Evolutionary conservation across 768 basidiomycete genomes (phyloP).

Genomic region (Strobilomyces confusus): DNA sequence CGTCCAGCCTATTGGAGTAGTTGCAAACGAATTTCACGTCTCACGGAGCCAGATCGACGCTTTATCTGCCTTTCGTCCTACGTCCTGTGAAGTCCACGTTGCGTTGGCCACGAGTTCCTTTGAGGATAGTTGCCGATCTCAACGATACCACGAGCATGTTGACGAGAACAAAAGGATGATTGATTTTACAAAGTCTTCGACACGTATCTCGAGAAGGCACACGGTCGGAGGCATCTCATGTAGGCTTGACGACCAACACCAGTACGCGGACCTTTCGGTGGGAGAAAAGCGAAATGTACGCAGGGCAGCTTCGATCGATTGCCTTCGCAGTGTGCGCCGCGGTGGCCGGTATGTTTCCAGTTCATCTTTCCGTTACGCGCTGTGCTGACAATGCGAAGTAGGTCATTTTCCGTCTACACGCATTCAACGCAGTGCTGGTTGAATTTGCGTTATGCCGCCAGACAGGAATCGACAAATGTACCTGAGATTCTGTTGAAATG

Average conservation of each 20-base stretch:
- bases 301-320: no score
- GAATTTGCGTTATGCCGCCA: not conserved
- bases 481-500: not conserved
- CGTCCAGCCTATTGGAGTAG: no score
- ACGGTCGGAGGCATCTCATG: not conserved
- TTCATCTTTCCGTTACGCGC: no score
- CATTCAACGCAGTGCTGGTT: not conserved
- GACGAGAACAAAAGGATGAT: not conserved
- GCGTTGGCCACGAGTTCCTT: not conserved
- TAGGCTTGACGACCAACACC: not conserved
- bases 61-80: no score
- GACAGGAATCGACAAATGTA: not conserved
- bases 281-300: no score
- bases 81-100: not conserved
- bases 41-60: no score
- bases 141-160: not conserved
- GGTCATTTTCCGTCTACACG: not conserved
- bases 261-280: not conserved
- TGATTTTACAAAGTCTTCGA: not conserved
- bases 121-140: not conserved
- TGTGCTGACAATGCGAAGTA: not conserved
- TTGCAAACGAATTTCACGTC: no score
- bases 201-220: not conserved
- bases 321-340: no score
- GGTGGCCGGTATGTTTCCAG: slow-evolving; percentile 10